A percentile compares a stretch with the other conserved stretches of the same genome.
These are phyloP conservation scores for Rutstroemia sp. DNA, from an alignment of 2,329 filamentous ascomycete genomes.

Conservation along the genomic window DNA sequence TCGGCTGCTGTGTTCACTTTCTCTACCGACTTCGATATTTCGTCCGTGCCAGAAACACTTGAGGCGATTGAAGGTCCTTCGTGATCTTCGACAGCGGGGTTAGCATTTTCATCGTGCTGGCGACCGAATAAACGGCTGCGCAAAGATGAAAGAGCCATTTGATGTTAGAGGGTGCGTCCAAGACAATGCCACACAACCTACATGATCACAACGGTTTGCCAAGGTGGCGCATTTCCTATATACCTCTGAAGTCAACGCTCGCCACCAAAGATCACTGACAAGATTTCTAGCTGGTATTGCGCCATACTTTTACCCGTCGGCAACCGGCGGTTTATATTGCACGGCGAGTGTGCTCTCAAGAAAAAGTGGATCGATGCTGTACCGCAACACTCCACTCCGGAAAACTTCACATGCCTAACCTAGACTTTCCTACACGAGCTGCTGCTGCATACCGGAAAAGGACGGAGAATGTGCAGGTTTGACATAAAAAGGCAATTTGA, in stretches of 20 bases:
- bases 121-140: neutral
- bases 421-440: too few species aligned
- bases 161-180: neutral
- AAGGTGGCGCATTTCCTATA: neutral
- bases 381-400: too few species aligned
- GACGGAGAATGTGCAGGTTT: too few species aligned
- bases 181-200: neutral
- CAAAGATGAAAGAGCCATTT: neutral
- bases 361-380: neutral
- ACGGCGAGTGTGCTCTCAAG: neutral
- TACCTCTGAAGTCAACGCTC: neutral
- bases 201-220: neutral
- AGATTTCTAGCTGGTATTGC: neutral
- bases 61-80: neutral
- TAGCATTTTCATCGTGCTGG: neutral
- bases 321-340: neutral
- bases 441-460: too few species aligned
- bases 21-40: neutral
- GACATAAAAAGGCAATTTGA: too few species aligned
- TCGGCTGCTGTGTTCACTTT: neutral
- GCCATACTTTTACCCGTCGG: neutral
- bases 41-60: constrained; percentile 1
- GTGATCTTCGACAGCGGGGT: neutral
- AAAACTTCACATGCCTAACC: too few species aligned
- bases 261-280: neutral